These are phyloP conservation scores for Phytophthora melonis DNA, from an alignment of 352 stramenopile species.

Conservation along the genomic window DNA sequence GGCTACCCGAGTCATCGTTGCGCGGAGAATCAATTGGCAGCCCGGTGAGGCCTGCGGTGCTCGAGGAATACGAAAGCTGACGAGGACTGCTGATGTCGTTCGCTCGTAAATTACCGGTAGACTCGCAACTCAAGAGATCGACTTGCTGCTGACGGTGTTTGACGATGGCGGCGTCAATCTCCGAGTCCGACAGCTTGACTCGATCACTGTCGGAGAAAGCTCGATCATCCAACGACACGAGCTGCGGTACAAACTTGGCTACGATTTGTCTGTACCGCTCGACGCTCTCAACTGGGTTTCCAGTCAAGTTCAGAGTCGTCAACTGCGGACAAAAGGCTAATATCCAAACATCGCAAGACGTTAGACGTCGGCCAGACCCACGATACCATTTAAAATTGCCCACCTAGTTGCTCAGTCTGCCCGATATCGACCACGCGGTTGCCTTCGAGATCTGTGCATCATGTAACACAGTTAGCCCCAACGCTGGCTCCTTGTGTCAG, in stretches of 20 bases:
- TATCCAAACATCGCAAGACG: not conserved
- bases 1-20: slow-evolving; percentile 70
- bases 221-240: slow-evolving; percentile 66
- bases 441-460: slow-evolving; percentile 64
- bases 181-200: slow-evolving; percentile 53
- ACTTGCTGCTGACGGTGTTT: slow-evolving; percentile 28
- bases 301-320: slow-evolving; percentile 60
- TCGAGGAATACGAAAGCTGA: slow-evolving; percentile 44
- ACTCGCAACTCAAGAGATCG: not conserved
- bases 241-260: slow-evolving; percentile 76
- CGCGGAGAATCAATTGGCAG: slow-evolving; percentile 28
- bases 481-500: not conserved
- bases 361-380: not conserved
- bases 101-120: slow-evolving; percentile 2
- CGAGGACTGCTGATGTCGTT: slow-evolving; percentile 33
- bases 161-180: slow-evolving; percentile 60
- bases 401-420: slow-evolving; percentile 84
- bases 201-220: slow-evolving; percentile 49
- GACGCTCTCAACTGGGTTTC: slow-evolving; percentile 74
- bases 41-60: slow-evolving; percentile 29
- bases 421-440: slow-evolving; percentile 78
- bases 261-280: slow-evolving; percentile 72
- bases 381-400: not conserved
- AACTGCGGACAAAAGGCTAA: slow-evolving; percentile 77
- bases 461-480: not conserved